Base-by-base conservation (phyloP, 148 eudicot genomes). In the Camellia japonica region DNA sequence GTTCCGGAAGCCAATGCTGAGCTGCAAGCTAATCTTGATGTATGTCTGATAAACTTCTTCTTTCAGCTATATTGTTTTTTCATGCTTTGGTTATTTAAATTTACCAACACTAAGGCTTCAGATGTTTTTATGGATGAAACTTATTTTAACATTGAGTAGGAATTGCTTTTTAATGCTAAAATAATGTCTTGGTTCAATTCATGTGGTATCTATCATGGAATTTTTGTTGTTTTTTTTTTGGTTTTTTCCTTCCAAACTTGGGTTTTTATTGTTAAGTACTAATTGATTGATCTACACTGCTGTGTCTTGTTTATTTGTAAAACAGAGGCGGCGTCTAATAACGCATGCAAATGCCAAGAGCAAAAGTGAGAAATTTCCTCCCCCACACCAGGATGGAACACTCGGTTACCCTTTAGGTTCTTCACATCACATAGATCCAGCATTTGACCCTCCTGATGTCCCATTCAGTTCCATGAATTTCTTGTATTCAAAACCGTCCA, bases 341-440 rank as follows among this genome's bases (percentile, higher is more conserved):
- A 80, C 92, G 9, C 95, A 89, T 54, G 91, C 93, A 68, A 93
- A 91, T 70, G 95, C 92, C 66, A 89, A 93, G 85, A 90, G 95
- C 91, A 93, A 90, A 81, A 91, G 97, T 59, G 97, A 93, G 84
- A 91, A 93, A 78, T 93, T 93, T 65, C 97, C 97, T 69, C 97
- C 95, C 3, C 97, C 97, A 0, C 97, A 91, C 71, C 93, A 89
- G 73, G 97, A 93, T 79, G 97, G 95, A 41, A 74, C 95, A n/a
- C 86, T 93, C 7, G 93, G 95, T 62, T 90, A 82, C 67, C 83
- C 94, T 14, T 75, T 89, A 68, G 93, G 87, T 44, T 86, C 93
- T 58, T 83, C 89, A 8, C 86, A 87, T 49, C 85, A 82, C 83
- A 81, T 85, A 6, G 88, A 90, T 71, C 87, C 95, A 59, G 63